phyloP scores from a whole-genome alignment of 805 yeast species.

The Starmerella vitae region DNA sequence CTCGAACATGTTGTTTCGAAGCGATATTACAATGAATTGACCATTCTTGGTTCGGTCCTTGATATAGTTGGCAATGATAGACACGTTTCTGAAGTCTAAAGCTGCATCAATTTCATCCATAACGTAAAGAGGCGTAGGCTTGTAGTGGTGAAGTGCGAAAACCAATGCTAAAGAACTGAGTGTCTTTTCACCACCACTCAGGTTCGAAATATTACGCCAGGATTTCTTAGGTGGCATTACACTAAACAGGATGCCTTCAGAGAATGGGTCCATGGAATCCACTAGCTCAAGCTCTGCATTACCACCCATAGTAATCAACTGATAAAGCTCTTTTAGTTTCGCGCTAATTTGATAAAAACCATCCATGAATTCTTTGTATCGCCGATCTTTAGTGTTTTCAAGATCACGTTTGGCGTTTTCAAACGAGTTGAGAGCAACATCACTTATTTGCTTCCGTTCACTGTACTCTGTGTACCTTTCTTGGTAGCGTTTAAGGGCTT shows the following conservation, averaged over 20 bases:
- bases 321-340: conserved; percentile 91
- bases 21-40: conserved; percentile 87
- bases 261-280: conserved; percentile 92
- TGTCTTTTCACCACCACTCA: conserved; percentile 97
- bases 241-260: conserved; percentile 90
- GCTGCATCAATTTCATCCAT: conserved; percentile 99
- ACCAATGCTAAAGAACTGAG: conserved; percentile 87
- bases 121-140: conserved; percentile 93
- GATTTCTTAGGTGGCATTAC: conserved; percentile 99
- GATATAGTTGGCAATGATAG: conserved; percentile 93
- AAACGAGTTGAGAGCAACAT: conserved; percentile 50
- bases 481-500: conserved; percentile 64
- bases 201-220: conserved; percentile 88
- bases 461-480: conserved; percentile 50
- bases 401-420: conserved; percentile 48
- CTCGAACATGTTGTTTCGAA: conserved; percentile 96
- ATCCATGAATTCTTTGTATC: conserved; percentile 81
- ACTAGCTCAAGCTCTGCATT: conserved; percentile 94
- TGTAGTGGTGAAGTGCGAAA: conserved; percentile 88
- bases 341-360: conserved; percentile 80
- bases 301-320: conserved; percentile 98
- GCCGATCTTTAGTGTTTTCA: conserved; percentile 56
- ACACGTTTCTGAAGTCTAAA: conserved; percentile 87
- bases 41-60: conserved; percentile 93
- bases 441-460: conserved; percentile 50